Base-by-base conservation (phyloP, 2,329 filamentous ascomycete species). In the Fusarium pseudoanthophilum region DNA sequence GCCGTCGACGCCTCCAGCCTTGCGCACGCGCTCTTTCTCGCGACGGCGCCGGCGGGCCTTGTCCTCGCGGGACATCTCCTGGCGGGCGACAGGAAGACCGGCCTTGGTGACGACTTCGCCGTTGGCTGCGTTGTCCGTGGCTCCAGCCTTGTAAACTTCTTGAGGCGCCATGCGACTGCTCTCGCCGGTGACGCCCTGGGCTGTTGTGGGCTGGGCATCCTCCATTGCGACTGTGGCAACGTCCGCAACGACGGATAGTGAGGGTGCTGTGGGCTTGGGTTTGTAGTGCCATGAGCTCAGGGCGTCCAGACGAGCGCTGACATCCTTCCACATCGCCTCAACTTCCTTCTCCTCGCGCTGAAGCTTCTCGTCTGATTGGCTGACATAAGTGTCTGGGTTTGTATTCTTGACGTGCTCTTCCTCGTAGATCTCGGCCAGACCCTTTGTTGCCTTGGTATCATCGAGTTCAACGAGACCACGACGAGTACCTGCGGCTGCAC, bases 211-310 rank as follows among this genome's bases (percentile, higher is more conserved):
- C 77, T 97, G 92, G 4, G 95, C 95, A 79, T 99, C 96, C 85
- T 99, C 96, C 93, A 98, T 97, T 75, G 90, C 88, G 73, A 98
- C 92, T 7, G 93, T 94, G n/a, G 95, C 94, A 8, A 96, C 93
- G 82, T 98, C 95, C 32, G 94, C 89, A 39, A 98, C 92, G 62
- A 98, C 93, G 48, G 93, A 95, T 71, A 99, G 89, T 51, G 90
- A 90, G n/a, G 94, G 90, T 58, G 92, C 92, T 4, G 92, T 88
- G 16, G 93, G 92, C 84, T 95, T 97, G 60, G 96, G 96, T 82
- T 94, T 95, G 88, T 97, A 98, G 84, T 98, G 93, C 92, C 94
- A 97, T 81, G 93, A 97, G 82, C 92, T 95, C 72, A 99, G 90
- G 32, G 93, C 90, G 82, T 99, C 96, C 62, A 99, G 90, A 71